phyloP scores from a whole-genome alignment of 108 stramenopile genomes.

The Nitzschia sp. region DNA sequence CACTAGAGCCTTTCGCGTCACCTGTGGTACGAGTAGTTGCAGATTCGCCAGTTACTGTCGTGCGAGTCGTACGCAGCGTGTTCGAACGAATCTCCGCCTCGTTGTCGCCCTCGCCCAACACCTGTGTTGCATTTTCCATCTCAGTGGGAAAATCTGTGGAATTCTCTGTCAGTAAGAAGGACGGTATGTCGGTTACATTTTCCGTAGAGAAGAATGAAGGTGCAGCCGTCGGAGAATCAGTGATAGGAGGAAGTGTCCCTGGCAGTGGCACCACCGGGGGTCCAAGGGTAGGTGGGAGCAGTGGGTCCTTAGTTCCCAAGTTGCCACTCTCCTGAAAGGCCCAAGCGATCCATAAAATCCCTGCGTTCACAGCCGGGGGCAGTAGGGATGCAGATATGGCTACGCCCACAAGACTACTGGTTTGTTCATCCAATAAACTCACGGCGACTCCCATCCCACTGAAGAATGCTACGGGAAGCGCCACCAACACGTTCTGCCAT shows the following conservation, averaged over 20 bases:
- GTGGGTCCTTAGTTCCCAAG: background rate
- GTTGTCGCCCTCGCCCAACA: background rate
- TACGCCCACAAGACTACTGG: conserved; percentile 79
- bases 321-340: background rate
- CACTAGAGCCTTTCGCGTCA: background rate
- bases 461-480: conserved; percentile 64
- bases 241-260: background rate
- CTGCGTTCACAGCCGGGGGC: conserved; percentile 70
- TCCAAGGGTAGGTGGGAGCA: background rate
- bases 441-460: conserved; percentile 89
- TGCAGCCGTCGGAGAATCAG: background rate
- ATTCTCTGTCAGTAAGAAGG: background rate
- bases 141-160: background rate
- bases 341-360: conserved; percentile 21
- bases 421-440: conserved; percentile 69
- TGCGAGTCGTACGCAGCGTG: background rate
- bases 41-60: background rate
- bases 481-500: conserved; percentile 31
- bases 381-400: conserved; percentile 88
- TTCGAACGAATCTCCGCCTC: background rate
- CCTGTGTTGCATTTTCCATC: background rate
- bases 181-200: background rate
- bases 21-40: background rate
- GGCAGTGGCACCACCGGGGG: too few relatives aligned
- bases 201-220: background rate